Conservation (phyloP, 2,329 filamentous ascomycete species). For the Triangularia verruculosa region DNA sequence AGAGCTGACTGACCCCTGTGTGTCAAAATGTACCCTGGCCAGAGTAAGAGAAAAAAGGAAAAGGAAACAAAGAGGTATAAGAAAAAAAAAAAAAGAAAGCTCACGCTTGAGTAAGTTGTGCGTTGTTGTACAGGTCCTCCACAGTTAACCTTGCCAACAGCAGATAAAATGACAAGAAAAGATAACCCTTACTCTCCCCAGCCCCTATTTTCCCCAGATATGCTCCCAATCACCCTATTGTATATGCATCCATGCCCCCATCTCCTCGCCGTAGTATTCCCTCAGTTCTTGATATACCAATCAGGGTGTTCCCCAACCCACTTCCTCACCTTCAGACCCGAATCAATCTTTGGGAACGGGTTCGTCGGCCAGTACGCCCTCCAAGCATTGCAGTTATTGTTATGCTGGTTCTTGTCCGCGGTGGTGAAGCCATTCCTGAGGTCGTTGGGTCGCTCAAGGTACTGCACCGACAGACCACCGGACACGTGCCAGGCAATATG, state of each 20-base stretch:
- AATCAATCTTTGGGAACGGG: slow-evolving; percentile 27
- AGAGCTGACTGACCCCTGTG: neutral
- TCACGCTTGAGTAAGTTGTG: neutral
- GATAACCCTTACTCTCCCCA: neutral
- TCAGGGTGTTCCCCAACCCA: slow-evolving; percentile 23
- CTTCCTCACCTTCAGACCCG: slow-evolving; percentile 21
- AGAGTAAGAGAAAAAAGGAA: neutral
- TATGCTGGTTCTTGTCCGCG: slow-evolving; percentile 24
- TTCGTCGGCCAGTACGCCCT: slow-evolving; percentile 24
- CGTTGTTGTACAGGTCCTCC: neutral
- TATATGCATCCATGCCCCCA: neutral
- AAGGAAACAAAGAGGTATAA: neutral
- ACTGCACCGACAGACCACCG: slow-evolving; percentile 50
- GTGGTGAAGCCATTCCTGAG: slow-evolving; percentile 14
- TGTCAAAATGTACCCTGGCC: neutral
- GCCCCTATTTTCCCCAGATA: neutral
- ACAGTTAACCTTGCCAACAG: neutral
- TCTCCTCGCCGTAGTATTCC: neutral
- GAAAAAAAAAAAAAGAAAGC: neutral
- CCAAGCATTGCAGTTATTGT: slow-evolving; percentile 29
- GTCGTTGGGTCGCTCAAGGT: slow-evolving; percentile 39
- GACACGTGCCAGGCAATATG: slow-evolving; percentile 51
- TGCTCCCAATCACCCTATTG: neutral
- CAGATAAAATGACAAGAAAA: neutral
- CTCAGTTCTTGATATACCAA: slow-evolving; percentile 4